phyloP scores from a whole-genome alignment of 75 land plant species.

The Sequoia sempervirens region DNA sequence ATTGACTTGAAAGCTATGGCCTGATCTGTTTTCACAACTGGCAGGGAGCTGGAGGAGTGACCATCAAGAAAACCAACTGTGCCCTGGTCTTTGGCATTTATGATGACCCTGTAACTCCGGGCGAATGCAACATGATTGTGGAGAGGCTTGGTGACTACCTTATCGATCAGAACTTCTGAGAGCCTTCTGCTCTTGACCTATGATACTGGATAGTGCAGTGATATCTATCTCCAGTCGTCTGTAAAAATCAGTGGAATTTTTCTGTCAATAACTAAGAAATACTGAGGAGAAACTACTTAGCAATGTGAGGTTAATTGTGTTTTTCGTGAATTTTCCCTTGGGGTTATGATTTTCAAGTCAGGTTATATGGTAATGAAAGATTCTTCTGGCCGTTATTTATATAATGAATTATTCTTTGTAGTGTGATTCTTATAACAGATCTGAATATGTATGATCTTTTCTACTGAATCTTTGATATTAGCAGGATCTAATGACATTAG shows the following conservation, averaged over 20 bases:
- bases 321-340: neutral
- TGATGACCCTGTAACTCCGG: slow-evolving; percentile 65
- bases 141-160: slow-evolving; percentile 72
- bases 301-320: neutral
- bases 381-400: neutral
- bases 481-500: neutral
- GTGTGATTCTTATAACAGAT: neutral
- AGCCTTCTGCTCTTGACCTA: neutral
- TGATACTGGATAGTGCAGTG: neutral
- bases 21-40: neutral
- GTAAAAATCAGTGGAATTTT: neutral
- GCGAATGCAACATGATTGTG: slow-evolving; percentile 74
- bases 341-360: neutral
- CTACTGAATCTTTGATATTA: neutral
- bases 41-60: slow-evolving; percentile 69
- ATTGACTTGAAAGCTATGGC: neutral
- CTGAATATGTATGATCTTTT: neutral
- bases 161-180: slow-evolving; percentile 48
- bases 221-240: neutral
- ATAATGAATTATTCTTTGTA: neutral
- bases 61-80: slow-evolving; percentile 50
- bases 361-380: neutral
- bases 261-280: neutral
- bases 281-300: neutral
- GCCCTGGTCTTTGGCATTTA: slow-evolving; percentile 68